Evolutionary conservation across 2,329 filamentous ascomycete genomes (phyloP).

Genomic region (Davidsoniella australis): DNA sequence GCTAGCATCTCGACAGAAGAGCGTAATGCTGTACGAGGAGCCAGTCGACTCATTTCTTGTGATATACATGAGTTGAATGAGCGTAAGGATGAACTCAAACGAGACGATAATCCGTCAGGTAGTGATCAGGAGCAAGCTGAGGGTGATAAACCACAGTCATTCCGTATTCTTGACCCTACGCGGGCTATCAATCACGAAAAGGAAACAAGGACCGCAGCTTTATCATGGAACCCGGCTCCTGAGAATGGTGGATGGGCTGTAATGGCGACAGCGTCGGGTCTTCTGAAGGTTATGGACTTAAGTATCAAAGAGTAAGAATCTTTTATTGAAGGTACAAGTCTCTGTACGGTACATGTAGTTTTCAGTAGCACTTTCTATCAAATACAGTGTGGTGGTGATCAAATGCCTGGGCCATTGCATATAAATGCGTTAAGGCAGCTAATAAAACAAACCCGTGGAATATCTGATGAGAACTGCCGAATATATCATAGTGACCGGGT

Average conservation of each 20-base stretch:
- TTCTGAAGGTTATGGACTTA: constrained; percentile 50
- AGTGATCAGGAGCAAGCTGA: constrained; percentile 16
- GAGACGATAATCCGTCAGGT: constrained; percentile 17
- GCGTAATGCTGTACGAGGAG: constrained; percentile 21
- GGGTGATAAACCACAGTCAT: constrained; percentile 13
- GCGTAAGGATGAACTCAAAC: constrained; percentile 16
- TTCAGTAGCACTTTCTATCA: constrained; percentile 30
- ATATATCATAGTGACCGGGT: constrained; percentile 73
- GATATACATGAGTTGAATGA: constrained; percentile 32
- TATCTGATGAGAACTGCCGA: constrained; percentile 88
- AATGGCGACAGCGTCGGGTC: constrained; percentile 46
- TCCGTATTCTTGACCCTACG: constrained; percentile 20
- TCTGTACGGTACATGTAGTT: constrained; percentile 1
- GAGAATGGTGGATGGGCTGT: constrained; percentile 51
- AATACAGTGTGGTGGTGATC: constrained; percentile 58
- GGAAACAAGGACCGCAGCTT: constrained; percentile 40
- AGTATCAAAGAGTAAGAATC: constrained; percentile 26
- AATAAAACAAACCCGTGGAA: constrained; percentile 82
- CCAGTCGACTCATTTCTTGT: constrained; percentile 33
- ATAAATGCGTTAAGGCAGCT: constrained; percentile 67
- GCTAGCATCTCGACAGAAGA: background rate
- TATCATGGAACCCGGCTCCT: constrained; percentile 53
- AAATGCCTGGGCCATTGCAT: constrained; percentile 68
- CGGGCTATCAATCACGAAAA: constrained; percentile 42
- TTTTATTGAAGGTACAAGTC: constrained; percentile 5